Evolutionary conservation across 176 grass and related monocot genomes (phyloP), one percentile per base, ranked within the genome.

Genomic region (Tillandsia fasciculata): DNA sequence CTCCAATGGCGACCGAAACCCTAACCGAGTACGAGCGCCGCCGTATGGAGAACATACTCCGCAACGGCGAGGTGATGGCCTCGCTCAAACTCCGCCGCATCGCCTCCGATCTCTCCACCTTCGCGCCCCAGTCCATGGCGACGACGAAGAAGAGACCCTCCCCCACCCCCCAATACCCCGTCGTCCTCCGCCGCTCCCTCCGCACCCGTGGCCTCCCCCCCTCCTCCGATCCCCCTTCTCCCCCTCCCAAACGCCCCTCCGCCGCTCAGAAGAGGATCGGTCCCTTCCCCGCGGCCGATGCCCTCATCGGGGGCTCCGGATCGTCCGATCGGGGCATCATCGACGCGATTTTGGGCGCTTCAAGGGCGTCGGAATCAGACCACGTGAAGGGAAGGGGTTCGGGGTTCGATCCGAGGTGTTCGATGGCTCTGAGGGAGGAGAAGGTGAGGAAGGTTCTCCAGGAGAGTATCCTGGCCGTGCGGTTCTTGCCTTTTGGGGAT

Each of bases 131-230:
- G 33, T 10, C 18, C 0, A 85, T 80, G 72, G 86, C 85, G 29
- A 10, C 49, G 51, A 74, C 65, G 56, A 77, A 52, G 26, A 73
- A 63, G 13, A 53, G 15, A 13, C 63, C 52, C 17, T 53, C 26
- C 29, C 20, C 72, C 51, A 3, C 26, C 8, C 59, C 18, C n/a
- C 24, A 5, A 10, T 23, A 61, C 33, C 72, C 83, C 61, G 58
- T 78, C 50, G 68, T 78, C 48, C 54, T 84, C 81, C 92, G 88
- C 54, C 83, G 86, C 29, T 96, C 92, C 51, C 83, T 87, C 53
- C 88, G 88, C 26, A 78, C 82, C 68, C 83, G 72, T 0, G 81
- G 81, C 48, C 75, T 91, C 9, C 77, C 85, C 24, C 10, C 28
- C 13, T 50, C 48, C 63, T 47, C 22, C 28, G 7, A 20, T 58